Percentiles rank a stretch among this genome's conserved stretches.
These are phyloP conservation scores for Talaromyces trachyspermus DNA, from an alignment of 495 filamentous ascomycete species.

Conservation along the genomic window DNA sequence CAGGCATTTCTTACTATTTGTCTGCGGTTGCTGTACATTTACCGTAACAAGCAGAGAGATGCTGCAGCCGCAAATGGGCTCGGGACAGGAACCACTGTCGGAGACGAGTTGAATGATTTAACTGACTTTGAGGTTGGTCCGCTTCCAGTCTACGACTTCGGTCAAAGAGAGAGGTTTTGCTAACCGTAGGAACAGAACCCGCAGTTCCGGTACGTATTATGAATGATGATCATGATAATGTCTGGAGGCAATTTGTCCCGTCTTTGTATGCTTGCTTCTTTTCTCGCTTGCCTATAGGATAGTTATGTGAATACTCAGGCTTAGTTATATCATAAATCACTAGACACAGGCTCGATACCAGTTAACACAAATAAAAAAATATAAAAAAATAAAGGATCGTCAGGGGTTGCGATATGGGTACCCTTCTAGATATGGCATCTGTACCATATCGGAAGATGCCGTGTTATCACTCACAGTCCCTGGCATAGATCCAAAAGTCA, in stretches of 20 bases:
- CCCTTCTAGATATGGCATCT: conserved; percentile 2
- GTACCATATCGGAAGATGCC: conserved; percentile 1
- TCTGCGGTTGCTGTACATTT: conserved; percentile 9
- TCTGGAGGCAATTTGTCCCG: neutral
- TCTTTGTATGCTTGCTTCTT: neutral
- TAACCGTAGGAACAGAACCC: neutral
- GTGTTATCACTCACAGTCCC: conserved; percentile 4
- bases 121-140: conserved; percentile 4
- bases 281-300: neutral
- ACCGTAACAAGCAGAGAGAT: conserved; percentile 12
- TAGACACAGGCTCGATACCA: neutral
- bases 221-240: neutral
- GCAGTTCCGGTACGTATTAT: conserved; percentile 3
- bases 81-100: neutral
- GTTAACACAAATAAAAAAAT: too few relatives aligned
- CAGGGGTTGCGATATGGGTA: conserved; percentile 5
- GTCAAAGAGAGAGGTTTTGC: neutral
- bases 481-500: neutral
- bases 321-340: neutral
- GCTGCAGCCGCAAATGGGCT: neutral
- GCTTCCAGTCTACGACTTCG: neutral
- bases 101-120: conserved; percentile 1
- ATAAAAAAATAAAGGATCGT: neutral
- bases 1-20: conserved; percentile 11
- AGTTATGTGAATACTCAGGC: neutral